A percentile compares a stretch with the other conserved stretches of the same genome.
Evolutionary conservation across 1,139 yeast species (phyloP).

Genomic region (Meyerozyma elateridarum): DNA sequence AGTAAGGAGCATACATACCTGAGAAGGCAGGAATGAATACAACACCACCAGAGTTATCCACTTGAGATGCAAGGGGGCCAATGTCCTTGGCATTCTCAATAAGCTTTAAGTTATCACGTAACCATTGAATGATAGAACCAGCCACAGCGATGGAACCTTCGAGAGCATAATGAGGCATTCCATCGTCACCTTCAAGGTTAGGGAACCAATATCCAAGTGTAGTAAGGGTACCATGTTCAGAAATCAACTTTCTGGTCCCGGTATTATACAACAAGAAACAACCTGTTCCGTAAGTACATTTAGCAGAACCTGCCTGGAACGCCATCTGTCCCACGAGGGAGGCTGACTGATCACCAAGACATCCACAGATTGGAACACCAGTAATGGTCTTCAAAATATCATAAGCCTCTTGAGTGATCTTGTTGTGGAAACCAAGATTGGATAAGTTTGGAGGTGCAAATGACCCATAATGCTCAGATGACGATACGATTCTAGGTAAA

Average conservation of each 20-base stretch:
- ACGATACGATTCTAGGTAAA: conserved; percentile 77
- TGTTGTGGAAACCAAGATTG: conserved; percentile 47
- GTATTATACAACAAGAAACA: conserved; percentile 88
- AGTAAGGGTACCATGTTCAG: conserved; percentile 79
- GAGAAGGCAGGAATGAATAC: conserved; percentile 94
- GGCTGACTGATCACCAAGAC: conserved; percentile 93
- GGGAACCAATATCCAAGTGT: conserved; percentile 92
- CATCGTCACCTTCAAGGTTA: conserved; percentile 44
- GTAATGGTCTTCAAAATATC: conserved; percentile 45
- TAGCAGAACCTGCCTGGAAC: conserved; percentile 77
- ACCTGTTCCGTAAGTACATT: conserved; percentile 98
- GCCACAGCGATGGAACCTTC: conserved; percentile 98
- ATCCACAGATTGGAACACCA: conserved; percentile 78
- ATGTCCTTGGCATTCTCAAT: conserved; percentile 81
- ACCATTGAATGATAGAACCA: conserved; percentile 92
- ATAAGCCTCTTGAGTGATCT: conserved; percentile 47
- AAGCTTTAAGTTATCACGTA: conserved; percentile 82
- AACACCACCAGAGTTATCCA: conserved; percentile 82
- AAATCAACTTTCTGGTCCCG: conserved; percentile 60
- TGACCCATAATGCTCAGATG: conserved; percentile 75
- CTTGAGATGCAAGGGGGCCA: conserved; percentile 85
- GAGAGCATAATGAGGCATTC: conserved; percentile 77
- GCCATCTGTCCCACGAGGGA: conserved; percentile 93
- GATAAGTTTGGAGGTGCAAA: conserved; percentile 56
- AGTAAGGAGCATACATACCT: conserved; percentile 92